phyloP scores from a whole-genome alignment of 768 basidiomycete species.

The Leccinum aurantiacum region DNA sequence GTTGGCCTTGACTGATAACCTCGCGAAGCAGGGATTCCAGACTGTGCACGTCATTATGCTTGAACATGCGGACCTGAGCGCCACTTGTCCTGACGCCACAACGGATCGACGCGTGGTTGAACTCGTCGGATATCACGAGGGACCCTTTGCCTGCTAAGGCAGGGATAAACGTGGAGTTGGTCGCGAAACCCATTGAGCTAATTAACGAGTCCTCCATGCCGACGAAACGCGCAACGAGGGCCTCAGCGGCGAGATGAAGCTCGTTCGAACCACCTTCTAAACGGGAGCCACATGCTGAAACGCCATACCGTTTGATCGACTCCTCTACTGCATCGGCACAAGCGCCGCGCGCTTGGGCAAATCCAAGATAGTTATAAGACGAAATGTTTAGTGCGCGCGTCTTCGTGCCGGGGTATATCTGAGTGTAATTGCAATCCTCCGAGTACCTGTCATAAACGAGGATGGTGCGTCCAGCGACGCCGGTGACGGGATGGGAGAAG shows the following conservation, averaged over 20 bases:
- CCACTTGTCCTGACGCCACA: constrained; percentile 89
- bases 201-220: constrained; percentile 90
- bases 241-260: constrained; percentile 77
- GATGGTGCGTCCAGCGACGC: constrained; percentile 94
- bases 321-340: constrained; percentile 95
- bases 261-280: constrained; percentile 87
- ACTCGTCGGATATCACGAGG: constrained; percentile 93
- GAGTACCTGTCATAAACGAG: constrained; percentile 81
- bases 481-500: constrained; percentile 89
- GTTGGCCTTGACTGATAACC: constrained; percentile 95
- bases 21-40: constrained; percentile 83
- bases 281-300: constrained; percentile 73
- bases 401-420: constrained; percentile 70
- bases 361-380: constrained; percentile 99
- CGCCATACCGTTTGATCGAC: constrained; percentile 75
- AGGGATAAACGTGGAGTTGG: constrained; percentile 91
- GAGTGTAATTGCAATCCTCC: constrained; percentile 76
- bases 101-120: constrained; percentile 94
- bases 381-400: constrained; percentile 95
- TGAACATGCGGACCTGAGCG: constrained; percentile 89
- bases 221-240: constrained; percentile 85
- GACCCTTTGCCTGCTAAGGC: constrained; percentile 89
- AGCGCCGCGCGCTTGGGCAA: constrained; percentile 89
- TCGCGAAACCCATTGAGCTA: constrained; percentile 95
- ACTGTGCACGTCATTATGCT: constrained; percentile 90